Percentiles rank a stretch among this genome's conserved stretches.
phyloP scores from a whole-genome alignment of 441 rosid genomes.

The Pelargonium citronellum region DNA sequence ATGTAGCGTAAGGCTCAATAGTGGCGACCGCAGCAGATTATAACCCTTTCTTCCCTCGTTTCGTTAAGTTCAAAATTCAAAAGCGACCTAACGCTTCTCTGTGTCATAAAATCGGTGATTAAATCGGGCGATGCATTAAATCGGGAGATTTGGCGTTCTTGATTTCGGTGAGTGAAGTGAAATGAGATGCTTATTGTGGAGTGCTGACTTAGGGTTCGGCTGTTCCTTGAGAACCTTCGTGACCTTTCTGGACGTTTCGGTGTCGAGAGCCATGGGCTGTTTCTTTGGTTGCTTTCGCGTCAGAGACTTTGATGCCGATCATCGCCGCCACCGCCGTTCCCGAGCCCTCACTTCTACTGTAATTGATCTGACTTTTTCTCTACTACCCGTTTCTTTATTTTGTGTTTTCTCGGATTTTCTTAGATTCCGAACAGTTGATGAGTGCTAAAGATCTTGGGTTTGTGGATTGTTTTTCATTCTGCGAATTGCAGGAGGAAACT shows the following conservation, averaged over 20 bases:
- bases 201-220: not conserved
- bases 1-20: not conserved
- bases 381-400: too few relatives aligned
- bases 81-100: not conserved
- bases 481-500: too few relatives aligned
- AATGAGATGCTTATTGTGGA: not conserved
- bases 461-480: too few relatives aligned
- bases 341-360: constrained; percentile 22
- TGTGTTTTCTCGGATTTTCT: too few relatives aligned
- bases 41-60: not conserved
- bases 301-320: constrained; percentile 31
- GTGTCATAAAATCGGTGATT: constrained; percentile 1
- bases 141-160: not conserved
- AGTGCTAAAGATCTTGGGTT: too few relatives aligned
- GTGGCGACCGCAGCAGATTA: not conserved
- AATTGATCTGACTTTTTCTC: not conserved
- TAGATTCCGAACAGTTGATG: too few relatives aligned
- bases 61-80: constrained; percentile 1
- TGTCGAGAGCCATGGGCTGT: constrained; percentile 63
- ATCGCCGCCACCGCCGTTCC: constrained; percentile 33
- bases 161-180: not conserved
- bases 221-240: not conserved
- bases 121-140: not conserved
- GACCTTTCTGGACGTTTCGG: constrained; percentile 38
- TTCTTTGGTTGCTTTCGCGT: constrained; percentile 70